A percentile compares a stretch with the other conserved stretches of the same genome.
These are phyloP conservation scores for Yarrowia sp. DNA, from an alignment of 805 yeast species.

Conservation along the genomic window DNA sequence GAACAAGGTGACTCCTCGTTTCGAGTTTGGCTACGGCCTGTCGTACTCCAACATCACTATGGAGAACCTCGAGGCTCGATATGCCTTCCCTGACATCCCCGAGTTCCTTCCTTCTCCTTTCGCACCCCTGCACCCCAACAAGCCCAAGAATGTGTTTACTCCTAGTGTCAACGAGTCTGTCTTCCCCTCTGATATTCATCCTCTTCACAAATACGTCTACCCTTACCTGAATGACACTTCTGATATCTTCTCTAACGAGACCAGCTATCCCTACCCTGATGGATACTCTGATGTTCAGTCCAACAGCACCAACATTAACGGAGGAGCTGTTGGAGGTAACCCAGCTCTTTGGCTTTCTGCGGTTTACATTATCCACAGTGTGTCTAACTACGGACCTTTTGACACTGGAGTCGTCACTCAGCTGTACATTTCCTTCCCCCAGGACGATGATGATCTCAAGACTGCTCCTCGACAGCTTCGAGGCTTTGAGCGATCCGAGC, in stretches of 20 bases:
- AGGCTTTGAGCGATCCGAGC: slow-evolving; percentile 63
- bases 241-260: neutral
- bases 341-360: slow-evolving; percentile 64
- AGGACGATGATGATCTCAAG: slow-evolving; percentile 52
- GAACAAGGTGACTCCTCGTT: slow-evolving; percentile 62
- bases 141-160: slow-evolving; percentile 17
- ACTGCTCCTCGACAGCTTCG: slow-evolving; percentile 62
- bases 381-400: slow-evolving; percentile 58
- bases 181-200: slow-evolving; percentile 59
- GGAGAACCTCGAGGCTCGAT: slow-evolving; percentile 53
- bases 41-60: slow-evolving; percentile 58
- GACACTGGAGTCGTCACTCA: slow-evolving; percentile 61
- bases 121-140: slow-evolving; percentile 10
- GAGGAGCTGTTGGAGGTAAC: slow-evolving; percentile 63
- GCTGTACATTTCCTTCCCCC: slow-evolving; percentile 57
- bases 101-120: slow-evolving; percentile 54
- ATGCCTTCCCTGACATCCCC: slow-evolving; percentile 56
- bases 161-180: slow-evolving; percentile 54
- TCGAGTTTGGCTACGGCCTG: slow-evolving; percentile 68
- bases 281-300: slow-evolving; percentile 1
- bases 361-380: slow-evolving; percentile 55
- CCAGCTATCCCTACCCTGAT: slow-evolving; percentile 46
- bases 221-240: slow-evolving; percentile 50
- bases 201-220: slow-evolving; percentile 63
- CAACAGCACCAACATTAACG: slow-evolving; percentile 43